phyloP scores from a whole-genome alignment of 177 flowering plant species.

The Vitis hybrid region DNA sequence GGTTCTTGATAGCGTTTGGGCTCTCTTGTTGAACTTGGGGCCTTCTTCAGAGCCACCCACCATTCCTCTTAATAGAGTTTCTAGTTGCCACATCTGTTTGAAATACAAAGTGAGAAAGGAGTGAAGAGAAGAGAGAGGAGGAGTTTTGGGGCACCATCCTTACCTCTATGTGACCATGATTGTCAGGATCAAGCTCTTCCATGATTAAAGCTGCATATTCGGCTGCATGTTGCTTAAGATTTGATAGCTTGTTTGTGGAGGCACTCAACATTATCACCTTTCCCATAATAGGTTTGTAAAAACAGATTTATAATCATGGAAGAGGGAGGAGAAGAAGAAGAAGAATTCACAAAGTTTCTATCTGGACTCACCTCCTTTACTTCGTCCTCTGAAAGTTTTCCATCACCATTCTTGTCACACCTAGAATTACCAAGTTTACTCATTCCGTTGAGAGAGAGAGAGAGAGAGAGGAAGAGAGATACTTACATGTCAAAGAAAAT shows the following conservation, averaged over 20 bases:
- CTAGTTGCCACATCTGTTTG: constrained; percentile 90
- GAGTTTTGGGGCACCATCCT: background rate
- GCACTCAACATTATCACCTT: constrained; percentile 90
- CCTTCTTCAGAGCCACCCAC: constrained; percentile 37
- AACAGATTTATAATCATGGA: constrained; percentile 7
- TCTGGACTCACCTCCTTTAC: constrained; percentile 63
- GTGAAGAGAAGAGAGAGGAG: background rate
- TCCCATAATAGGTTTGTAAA: constrained; percentile 8
- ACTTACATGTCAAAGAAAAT: constrained; percentile 96
- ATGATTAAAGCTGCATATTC: constrained; percentile 82
- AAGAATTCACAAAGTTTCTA: background rate
- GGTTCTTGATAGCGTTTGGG: constrained; percentile 54
- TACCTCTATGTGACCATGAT: constrained; percentile 87
- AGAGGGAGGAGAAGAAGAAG: constrained; percentile 4
- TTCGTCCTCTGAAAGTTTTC: constrained; percentile 83
- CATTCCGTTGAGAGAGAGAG: background rate
- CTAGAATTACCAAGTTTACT: constrained; percentile 28
- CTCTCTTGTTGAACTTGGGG: constrained; percentile 13
- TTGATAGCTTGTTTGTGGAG: constrained; percentile 76
- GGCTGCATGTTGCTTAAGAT: constrained; percentile 69
- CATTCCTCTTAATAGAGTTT: constrained; percentile 73
- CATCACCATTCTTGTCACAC: constrained; percentile 98
- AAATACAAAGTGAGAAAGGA: background rate
- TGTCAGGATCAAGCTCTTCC: constrained; percentile 98
- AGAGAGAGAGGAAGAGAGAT: background rate